Conservation (phyloP, 169 alveolate genomes). For the Plasmodium vinckei region DNA sequence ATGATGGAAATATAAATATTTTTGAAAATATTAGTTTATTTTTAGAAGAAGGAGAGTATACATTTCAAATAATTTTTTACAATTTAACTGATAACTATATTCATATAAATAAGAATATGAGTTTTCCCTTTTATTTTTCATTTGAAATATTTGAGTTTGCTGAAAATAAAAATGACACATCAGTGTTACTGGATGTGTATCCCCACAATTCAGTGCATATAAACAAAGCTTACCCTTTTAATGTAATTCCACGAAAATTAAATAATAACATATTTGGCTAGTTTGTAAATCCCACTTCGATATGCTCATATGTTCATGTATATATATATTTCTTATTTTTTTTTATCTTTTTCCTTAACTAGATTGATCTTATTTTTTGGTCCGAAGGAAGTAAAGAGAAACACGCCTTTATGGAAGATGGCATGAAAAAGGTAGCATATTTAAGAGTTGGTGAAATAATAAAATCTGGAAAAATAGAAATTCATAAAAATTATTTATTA, state of each 20-base stretch:
- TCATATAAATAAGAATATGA: slow-evolving; percentile 11
- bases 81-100: slow-evolving; percentile 11
- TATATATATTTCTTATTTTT: no score
- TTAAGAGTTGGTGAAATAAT: neutral
- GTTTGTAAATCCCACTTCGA: no score
- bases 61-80: slow-evolving; percentile 11
- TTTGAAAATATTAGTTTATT: slow-evolving; percentile 57
- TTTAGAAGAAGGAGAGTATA: slow-evolving; percentile 49
- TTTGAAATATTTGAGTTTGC: slow-evolving; percentile 38
- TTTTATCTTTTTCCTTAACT: slow-evolving; percentile 3
- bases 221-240: slow-evolving; percentile 21
- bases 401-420: slow-evolving; percentile 15
- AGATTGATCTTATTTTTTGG: slow-evolving; percentile 64
- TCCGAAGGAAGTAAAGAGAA: neutral
- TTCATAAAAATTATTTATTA: slow-evolving; percentile 29
- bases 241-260: slow-evolving; percentile 8
- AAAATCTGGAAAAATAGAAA: slow-evolving; percentile 30
- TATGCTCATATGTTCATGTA: neutral
- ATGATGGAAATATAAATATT: slow-evolving; percentile 17
- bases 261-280: neutral
- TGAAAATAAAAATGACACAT: slow-evolving; percentile 2
- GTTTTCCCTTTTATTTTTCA: slow-evolving; percentile 40
- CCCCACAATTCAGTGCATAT: slow-evolving; percentile 44
- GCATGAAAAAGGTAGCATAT: neutral
- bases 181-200: slow-evolving; percentile 32